A percentile compares a stretch with the other conserved stretches of the same genome.
Evolutionary conservation across 306 rosid genomes (phyloP).

Genomic region (Crataegus laevigata): DNA sequence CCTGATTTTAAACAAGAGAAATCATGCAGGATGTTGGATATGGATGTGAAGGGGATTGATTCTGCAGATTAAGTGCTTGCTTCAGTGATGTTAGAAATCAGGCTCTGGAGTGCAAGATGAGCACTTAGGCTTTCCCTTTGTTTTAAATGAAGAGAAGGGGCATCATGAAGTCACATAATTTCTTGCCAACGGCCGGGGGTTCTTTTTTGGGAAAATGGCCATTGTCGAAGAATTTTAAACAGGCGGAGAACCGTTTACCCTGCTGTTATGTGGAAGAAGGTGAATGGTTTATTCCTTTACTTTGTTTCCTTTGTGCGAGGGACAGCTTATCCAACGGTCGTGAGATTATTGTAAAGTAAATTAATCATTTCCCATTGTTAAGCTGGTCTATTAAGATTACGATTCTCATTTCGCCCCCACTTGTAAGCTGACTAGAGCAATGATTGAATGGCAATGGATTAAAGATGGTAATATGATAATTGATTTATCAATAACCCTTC

Average conservation of each 20-base stretch:
- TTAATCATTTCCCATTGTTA: not conserved
- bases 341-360: not conserved
- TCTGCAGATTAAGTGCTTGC: constrained; percentile 34
- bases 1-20: constrained; percentile 45
- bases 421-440: too few species aligned
- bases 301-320: not conserved
- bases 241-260: not conserved
- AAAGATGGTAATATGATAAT: too few species aligned
- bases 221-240: not conserved
- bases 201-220: not conserved
- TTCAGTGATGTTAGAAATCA: not conserved
- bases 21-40: constrained; percentile 43
- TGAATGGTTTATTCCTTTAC: not conserved
- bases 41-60: constrained; percentile 43
- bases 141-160: not conserved
- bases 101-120: not conserved
- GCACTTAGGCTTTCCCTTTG: not conserved
- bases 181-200: not conserved
- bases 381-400: not conserved
- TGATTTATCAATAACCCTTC: too few species aligned
- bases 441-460: too few species aligned
- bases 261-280: not conserved
- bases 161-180: not conserved
- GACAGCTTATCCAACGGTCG: not conserved
- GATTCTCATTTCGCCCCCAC: not conserved